Evolutionary conservation across 768 basidiomycete species (phyloP).

Genomic region (Lactifluus pinguis): DNA sequence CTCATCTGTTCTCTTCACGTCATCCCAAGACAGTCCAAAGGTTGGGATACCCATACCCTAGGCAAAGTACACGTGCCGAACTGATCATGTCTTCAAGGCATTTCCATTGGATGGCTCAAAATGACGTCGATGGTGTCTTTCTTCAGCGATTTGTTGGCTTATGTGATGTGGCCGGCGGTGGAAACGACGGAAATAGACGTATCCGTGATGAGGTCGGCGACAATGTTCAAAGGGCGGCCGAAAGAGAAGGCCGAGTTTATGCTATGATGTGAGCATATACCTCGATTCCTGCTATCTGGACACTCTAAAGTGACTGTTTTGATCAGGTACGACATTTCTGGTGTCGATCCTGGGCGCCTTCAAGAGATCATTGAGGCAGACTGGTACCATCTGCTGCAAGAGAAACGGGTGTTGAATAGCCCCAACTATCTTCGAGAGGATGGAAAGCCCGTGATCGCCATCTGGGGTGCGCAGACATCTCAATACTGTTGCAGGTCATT

Average conservation of each 20-base stretch:
- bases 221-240: conserved; percentile 65
- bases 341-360: conserved; percentile 64
- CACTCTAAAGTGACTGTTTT: neutral
- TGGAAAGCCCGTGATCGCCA: conserved; percentile 58
- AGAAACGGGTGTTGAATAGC: conserved; percentile 54
- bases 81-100: conserved; percentile 31
- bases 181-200: conserved; percentile 46
- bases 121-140: conserved; percentile 74
- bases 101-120: conserved; percentile 78
- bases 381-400: conserved; percentile 60
- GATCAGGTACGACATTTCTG: conserved; percentile 73
- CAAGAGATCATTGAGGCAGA: conserved; percentile 58
- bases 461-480: conserved; percentile 47
- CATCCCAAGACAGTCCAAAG: conserved; percentile 64
- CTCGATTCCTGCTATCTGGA: neutral
- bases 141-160: conserved; percentile 69
- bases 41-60: conserved; percentile 20
- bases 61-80: conserved; percentile 13
- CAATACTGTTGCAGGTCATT: neutral
- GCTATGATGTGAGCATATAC: conserved; percentile 61
- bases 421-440: conserved; percentile 66
- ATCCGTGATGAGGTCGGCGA: conserved; percentile 69
- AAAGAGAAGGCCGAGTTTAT: conserved; percentile 71
- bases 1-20: conserved; percentile 70
- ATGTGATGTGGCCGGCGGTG: conserved; percentile 43